Conservation (phyloP, 2,329 filamentous ascomycete species). For the Xylaria sp. region DNA sequence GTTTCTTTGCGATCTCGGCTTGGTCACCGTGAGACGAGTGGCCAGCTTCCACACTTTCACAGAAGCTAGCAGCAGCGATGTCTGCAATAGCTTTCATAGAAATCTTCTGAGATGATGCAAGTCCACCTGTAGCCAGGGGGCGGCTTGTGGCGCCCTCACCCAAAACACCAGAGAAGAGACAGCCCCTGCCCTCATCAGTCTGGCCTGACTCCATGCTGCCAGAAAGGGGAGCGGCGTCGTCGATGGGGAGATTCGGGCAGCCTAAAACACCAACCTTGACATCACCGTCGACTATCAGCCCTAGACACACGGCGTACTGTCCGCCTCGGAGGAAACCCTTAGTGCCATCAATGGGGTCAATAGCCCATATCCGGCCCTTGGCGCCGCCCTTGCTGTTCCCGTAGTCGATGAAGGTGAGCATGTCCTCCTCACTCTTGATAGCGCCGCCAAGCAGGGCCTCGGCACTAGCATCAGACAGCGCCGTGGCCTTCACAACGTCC, state of each 20-base stretch:
- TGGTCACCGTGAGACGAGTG: slow-evolving; percentile 93
- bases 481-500: slow-evolving; percentile 79
- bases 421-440: slow-evolving; percentile 71
- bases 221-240: slow-evolving; percentile 77
- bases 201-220: slow-evolving; percentile 79
- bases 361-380: slow-evolving; percentile 88
- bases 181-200: slow-evolving; percentile 80
- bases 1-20: slow-evolving; percentile 80
- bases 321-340: slow-evolving; percentile 96
- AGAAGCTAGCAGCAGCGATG: slow-evolving; percentile 86
- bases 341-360: slow-evolving; percentile 97
- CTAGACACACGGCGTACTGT: slow-evolving; percentile 96
- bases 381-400: slow-evolving; percentile 77
- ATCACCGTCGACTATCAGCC: slow-evolving; percentile 89
- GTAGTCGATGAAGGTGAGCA: slow-evolving; percentile 74
- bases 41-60: slow-evolving; percentile 93
- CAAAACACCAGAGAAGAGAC: slow-evolving; percentile 85
- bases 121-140: slow-evolving; percentile 68
- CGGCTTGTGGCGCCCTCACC: slow-evolving; percentile 84
- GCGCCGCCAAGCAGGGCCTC: slow-evolving; percentile 76
- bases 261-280: slow-evolving; percentile 95
- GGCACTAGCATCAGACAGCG: slow-evolving; percentile 72
- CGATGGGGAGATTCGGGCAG: slow-evolving; percentile 92
- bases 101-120: slow-evolving; percentile 70
- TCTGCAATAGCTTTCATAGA: slow-evolving; percentile 81